Percentiles rank a stretch among this genome's conserved stretches.
Evolutionary conservation across 2,329 filamentous ascomycete species (phyloP).

Genomic region (Incumbomyces lentus): DNA sequence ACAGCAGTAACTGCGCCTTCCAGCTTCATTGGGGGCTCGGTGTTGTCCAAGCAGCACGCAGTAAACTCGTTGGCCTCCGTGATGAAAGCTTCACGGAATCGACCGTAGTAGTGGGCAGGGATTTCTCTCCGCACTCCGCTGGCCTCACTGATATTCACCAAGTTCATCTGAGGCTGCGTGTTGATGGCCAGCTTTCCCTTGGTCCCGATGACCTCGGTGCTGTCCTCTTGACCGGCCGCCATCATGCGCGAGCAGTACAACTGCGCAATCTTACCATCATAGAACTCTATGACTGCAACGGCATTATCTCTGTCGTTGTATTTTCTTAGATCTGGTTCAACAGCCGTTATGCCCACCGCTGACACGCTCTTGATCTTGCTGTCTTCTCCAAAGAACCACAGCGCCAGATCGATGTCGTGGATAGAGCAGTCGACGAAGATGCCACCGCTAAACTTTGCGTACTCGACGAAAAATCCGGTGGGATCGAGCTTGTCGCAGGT

Average conservation of each 20-base stretch:
- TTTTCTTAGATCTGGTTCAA: conserved; percentile 47
- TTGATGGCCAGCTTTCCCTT: conserved; percentile 54
- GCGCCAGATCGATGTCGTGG: conserved; percentile 57
- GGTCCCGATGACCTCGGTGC: conserved; percentile 57
- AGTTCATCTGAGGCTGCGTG: conserved; percentile 43
- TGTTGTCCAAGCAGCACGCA: conserved; percentile 47
- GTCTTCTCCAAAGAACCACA: conserved; percentile 53
- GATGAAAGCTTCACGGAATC: conserved; percentile 55
- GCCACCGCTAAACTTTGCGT: conserved; percentile 54
- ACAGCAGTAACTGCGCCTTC: conserved; percentile 46
- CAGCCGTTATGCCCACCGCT: conserved; percentile 48
- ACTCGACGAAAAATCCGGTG: conserved; percentile 57
- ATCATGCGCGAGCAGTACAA: conserved; percentile 57
- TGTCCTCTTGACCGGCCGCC: conserved; percentile 56
- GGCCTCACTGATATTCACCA: conserved; percentile 46
- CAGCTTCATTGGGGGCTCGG: conserved; percentile 46
- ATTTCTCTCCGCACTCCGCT: conserved; percentile 49
- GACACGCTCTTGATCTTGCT: conserved; percentile 46
- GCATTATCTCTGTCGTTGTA: conserved; percentile 54
- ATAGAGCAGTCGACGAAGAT: conserved; percentile 64
- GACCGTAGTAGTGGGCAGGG: conserved; percentile 51
- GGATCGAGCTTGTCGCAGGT: conserved; percentile 59
- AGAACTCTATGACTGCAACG: conserved; percentile 56
- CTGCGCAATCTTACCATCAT: conserved; percentile 52
- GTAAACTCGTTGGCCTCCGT: conserved; percentile 55